Evolutionary conservation across 2,329 filamentous ascomycete genomes (phyloP).

Genomic region (Botryotinia convoluta): DNA sequence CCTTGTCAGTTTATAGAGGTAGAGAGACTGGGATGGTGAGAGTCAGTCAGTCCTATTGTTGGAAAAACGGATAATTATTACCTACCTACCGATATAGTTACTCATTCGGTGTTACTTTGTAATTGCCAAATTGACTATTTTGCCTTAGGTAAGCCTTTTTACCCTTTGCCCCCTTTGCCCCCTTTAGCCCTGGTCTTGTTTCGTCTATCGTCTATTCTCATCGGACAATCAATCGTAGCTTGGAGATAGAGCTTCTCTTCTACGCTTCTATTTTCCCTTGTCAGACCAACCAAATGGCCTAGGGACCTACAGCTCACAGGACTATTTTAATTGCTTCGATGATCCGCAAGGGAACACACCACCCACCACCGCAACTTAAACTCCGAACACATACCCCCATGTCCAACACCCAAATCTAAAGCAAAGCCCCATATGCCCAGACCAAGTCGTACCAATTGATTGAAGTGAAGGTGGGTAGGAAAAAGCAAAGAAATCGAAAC

Average conservation of each 20-base stretch:
- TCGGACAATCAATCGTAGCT: not conserved
- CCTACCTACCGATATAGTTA: no score
- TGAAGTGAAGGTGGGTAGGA: not conserved
- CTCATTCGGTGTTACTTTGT: no score
- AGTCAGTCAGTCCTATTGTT: not conserved
- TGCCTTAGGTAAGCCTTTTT: not conserved
- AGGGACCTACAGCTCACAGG: not conserved
- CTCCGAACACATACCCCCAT: not conserved
- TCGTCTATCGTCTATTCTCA: not conserved
- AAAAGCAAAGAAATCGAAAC: constrained; percentile 1
- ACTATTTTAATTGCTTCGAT: constrained; percentile 1
- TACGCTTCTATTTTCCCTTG: not conserved
- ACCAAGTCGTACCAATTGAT: not conserved
- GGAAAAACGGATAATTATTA: not conserved
- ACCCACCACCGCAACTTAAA: not conserved
- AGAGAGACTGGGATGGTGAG: not conserved
- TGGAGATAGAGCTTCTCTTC: not conserved
- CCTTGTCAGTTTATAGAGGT: not conserved
- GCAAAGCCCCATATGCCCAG: constrained; percentile 2
- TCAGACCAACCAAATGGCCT: not conserved
- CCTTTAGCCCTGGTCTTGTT: not conserved
- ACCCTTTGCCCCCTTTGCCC: not conserved
- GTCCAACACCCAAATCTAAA: not conserved
- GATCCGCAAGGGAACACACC: constrained; percentile 1
- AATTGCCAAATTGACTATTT: not conserved